Evolutionary conservation across 2,329 filamentous ascomycete genomes (phyloP).

Genomic region (Diaporthe velutina): DNA sequence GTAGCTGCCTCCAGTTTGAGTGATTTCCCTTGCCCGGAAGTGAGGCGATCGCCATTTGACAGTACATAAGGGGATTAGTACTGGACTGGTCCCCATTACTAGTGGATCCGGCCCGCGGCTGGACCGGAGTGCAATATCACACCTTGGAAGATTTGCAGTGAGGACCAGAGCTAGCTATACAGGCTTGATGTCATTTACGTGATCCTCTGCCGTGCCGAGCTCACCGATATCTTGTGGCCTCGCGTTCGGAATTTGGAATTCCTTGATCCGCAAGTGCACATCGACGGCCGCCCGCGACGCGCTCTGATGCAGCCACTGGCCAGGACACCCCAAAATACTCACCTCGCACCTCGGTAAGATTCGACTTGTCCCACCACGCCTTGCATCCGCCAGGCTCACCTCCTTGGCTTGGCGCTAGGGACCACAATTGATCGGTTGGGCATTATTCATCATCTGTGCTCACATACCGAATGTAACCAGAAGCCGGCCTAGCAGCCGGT

Average conservation of each 20-base stretch:
- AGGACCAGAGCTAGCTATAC: background rate
- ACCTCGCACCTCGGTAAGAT: background rate
- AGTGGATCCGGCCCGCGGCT: background rate
- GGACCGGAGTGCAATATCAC: background rate
- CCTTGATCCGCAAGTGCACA: background rate
- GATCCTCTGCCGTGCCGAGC: background rate
- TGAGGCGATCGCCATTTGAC: constrained; percentile 21
- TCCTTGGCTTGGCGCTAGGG: constrained; percentile 16
- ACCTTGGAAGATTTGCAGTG: background rate
- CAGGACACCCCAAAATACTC: background rate
- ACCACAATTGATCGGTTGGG: constrained; percentile 1
- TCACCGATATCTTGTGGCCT: background rate
- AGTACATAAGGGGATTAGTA: constrained; percentile 1
- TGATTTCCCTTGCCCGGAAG: background rate
- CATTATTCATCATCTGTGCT: constrained; percentile 16
- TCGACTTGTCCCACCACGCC: constrained; percentile 8
- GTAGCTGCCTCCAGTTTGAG: background rate
- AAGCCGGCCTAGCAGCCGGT: background rate
- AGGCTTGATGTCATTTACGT: background rate
- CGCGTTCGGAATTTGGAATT: constrained; percentile 9
- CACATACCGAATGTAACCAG: constrained; percentile 13
- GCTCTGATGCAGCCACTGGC: background rate
- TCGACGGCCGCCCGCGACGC: constrained; percentile 3
- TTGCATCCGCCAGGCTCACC: background rate
- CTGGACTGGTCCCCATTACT: background rate